Conservation (phyloP, 208 protist genomes). For the Trypanosomatidae sp. region DNA sequence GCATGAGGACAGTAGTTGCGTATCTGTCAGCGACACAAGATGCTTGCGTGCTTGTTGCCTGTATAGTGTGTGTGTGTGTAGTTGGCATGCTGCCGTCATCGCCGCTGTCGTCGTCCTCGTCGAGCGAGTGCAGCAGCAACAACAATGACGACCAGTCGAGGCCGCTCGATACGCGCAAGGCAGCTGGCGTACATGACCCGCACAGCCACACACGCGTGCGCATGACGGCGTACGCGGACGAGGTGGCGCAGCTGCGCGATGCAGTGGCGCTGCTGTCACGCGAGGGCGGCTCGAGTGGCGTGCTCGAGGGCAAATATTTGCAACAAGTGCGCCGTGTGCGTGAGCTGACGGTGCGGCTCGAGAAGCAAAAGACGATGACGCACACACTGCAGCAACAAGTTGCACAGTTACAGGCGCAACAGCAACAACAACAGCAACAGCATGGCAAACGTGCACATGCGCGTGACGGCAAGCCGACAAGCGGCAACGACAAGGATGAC, state of each 20-base stretch:
- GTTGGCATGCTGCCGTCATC: no score
- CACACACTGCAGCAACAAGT: slow-evolving; percentile 17
- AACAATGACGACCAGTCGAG: slow-evolving; percentile 20
- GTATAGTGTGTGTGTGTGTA: no score
- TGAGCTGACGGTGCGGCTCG: slow-evolving; percentile 37
- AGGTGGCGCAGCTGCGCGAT: no score
- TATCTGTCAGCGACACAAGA: no score
- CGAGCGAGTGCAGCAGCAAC: neutral
- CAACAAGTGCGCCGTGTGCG: slow-evolving; percentile 24
- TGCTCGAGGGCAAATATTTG: slow-evolving; percentile 52
- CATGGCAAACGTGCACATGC: neutral
- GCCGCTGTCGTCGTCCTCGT: neutral
- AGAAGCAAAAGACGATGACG: slow-evolving; percentile 16
- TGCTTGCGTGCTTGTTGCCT: no score
- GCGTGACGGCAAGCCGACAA: neutral
- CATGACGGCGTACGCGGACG: neutral
- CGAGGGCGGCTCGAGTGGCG: slow-evolving; percentile 7
- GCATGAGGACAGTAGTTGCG: no score
- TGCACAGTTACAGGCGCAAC: slow-evolving; percentile 6
- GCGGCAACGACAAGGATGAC: neutral
- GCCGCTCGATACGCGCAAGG: slow-evolving; percentile 13
- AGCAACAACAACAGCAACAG: slow-evolving; percentile 3
- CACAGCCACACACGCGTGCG: slow-evolving; percentile 1
- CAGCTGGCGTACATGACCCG: slow-evolving; percentile 4
- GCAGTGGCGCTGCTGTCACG: neutral